Evolutionary conservation across 169 alveolate species (phyloP).

Genomic region (Plasmodium gonderi): DNA sequence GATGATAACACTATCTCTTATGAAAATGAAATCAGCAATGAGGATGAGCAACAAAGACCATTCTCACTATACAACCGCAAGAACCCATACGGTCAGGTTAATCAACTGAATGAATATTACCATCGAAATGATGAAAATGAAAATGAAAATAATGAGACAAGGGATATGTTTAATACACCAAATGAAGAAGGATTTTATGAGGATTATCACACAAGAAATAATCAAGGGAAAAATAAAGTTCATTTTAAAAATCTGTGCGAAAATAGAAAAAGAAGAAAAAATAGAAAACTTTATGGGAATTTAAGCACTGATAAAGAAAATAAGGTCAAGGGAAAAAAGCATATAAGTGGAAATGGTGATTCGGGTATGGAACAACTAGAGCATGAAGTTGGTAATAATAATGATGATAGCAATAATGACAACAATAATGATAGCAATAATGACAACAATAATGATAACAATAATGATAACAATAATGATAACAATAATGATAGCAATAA

Average conservation of each 20-base stretch:
- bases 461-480: not conserved
- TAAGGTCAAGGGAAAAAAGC: too few species aligned
- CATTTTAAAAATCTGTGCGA: not conserved
- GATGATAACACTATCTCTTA: too few species aligned
- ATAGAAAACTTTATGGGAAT: not conserved
- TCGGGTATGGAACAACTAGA: too few species aligned
- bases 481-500: not conserved
- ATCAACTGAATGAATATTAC: not conserved
- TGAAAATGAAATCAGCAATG: not conserved
- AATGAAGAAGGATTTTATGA: not conserved
- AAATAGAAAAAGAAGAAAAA: not conserved
- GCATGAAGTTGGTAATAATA: not conserved
- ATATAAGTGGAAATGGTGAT: too few species aligned
- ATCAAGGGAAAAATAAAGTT: not conserved
- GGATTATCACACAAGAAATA: not conserved
- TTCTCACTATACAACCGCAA: not conserved
- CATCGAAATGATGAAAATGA: not conserved
- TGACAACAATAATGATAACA: not conserved
- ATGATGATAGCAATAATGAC: not conserved
- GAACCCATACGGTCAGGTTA: not conserved
- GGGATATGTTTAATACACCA: not conserved
- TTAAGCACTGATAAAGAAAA: not conserved
- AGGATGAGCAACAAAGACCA: not conserved
- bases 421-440: not conserved
- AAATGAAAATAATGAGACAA: not conserved